Base-by-base conservation (phyloP, 441 rosid genomes). In the Bruguiera hainesii region DNA sequence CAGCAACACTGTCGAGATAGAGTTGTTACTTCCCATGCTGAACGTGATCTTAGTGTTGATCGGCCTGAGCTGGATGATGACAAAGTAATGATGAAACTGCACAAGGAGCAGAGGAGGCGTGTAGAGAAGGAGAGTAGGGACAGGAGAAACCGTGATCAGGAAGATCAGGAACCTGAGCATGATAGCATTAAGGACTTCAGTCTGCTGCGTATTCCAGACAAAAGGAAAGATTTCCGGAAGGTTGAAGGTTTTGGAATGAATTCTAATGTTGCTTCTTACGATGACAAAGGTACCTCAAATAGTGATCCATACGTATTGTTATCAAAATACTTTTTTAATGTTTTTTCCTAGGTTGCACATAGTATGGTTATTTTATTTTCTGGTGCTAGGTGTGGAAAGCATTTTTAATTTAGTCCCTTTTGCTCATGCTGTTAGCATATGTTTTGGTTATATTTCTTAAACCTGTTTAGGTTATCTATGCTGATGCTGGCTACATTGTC, bases 1-100 rank as follows among this genome's bases (percentile, higher is more conserved):
- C 81, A 90, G 97, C 93, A 94, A 68, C 87, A 80, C 50, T 86
- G 89, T 48, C 85, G 85, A 70, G 95, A 95, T 73, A 83, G 88
- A 76, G 71, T 75, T 75, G 74, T 69, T 64, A 71, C 73, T 77
- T 85, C 88, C 61, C 80, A 88, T 65, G 81, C 81, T 80, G 97
- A 90, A 71, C 76, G 77, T 26, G 93, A 89, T 75, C 83, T 80
- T 48, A 92, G 88, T 59, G 90, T 84, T 78, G 98, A 94, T 72
- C 84, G 79, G 75, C 92, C 89, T 42, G 97, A 90, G 73, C 67
- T 84, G 70, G 93, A 89, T 51, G 97, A 90, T 60, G 96, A 90
- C 49, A 92, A 90, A 74, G 31, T 76, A 62, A 73, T 79, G 75
- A 49, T 80, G 53, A 89, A 84, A 78, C 53, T 79, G 81, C 97